Base-by-base conservation (phyloP, 768 basidiomycete genomes). In the Termitomyces sp. region DNA sequence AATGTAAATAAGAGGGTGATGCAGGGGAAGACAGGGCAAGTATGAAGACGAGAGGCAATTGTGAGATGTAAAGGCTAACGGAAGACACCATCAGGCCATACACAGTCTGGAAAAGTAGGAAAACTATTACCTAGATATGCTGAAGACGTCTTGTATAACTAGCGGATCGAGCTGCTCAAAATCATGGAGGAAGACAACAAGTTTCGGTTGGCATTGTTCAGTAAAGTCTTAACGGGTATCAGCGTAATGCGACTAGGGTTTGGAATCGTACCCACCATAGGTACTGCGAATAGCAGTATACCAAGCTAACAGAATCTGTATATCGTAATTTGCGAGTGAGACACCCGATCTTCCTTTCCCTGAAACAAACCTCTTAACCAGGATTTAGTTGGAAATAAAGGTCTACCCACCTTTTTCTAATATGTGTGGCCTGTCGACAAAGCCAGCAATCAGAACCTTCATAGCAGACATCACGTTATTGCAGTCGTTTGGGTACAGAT, bases 131-230 rank as follows among this genome's bases (percentile, higher is more conserved):
- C 86, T 88, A 74, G 80, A 87, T 37, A 91, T 84, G 53, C 86
- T 78, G 42, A 90, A 81, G 17, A 90, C 63, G 62, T 91, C 88
- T 63, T 86, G 82, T 48, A 91, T 67, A 2, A 91, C 76, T 1
- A 60, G 53, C 0, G 80, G 70, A 54, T 89, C 87, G 49, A 88
- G 81, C 64, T 84, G 81, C 63, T 91, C 89, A 60, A 92, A 89
- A 55, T 88, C 85, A 55, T 89, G 87, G 21, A 91, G 63, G 12
- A 91, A 63, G 9, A 87, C 72, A 23, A 85, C 75, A 3, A 91
- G 75, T 38, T 75, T 70, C 10, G 65, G 78, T 11, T 60, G 56
- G 23, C 54, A 26, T 23, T 55, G 58, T 52, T 54, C 51, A 33
- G 52, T 54, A n/a, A 53, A n/a, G 28, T 46, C 50, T 58, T 42